Conservation (phyloP, 2,329 filamentous ascomycete genomes). For the Westerdykella sp. region DNA sequence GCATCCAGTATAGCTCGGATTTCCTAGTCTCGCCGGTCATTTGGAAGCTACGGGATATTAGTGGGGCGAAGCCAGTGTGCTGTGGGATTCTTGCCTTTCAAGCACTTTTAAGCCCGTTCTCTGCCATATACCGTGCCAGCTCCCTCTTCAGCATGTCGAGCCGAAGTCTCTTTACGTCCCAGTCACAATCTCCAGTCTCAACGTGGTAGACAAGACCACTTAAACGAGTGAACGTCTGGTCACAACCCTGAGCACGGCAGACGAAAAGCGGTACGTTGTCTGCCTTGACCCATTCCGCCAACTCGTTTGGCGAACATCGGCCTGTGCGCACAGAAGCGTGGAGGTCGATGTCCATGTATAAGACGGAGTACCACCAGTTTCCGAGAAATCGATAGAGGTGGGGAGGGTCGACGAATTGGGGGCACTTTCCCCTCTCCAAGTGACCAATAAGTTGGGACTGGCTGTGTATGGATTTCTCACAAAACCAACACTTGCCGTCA, state of each 20-base stretch:
- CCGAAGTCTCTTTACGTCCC: slow-evolving; percentile 21
- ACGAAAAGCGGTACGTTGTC: slow-evolving; percentile 25
- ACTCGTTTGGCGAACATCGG: slow-evolving; percentile 15
- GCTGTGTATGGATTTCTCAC: slow-evolving; percentile 17
- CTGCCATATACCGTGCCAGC: slow-evolving; percentile 2
- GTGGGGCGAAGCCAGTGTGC: too few species aligned
- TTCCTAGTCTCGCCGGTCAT: too few species aligned
- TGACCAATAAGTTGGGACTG: slow-evolving; percentile 26
- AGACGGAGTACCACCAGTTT: slow-evolving; percentile 29
- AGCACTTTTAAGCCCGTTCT: too few species aligned
- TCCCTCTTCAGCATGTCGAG: slow-evolving; percentile 18
- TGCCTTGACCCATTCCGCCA: slow-evolving; percentile 18
- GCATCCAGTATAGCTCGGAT: too few species aligned
- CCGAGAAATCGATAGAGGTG: slow-evolving; percentile 20
- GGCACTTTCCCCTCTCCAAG: slow-evolving; percentile 58
- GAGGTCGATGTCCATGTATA: slow-evolving; percentile 33
- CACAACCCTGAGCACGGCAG: slow-evolving; percentile 21
- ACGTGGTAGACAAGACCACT: slow-evolving; percentile 25
- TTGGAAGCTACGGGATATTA: too few species aligned
- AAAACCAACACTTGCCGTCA: slow-evolving; percentile 22
- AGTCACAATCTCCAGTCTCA: slow-evolving; percentile 23
- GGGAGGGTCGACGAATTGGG: slow-evolving; percentile 55
- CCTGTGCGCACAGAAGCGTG: slow-evolving; percentile 26
- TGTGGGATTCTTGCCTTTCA: too few species aligned
- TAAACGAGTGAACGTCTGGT: slow-evolving; percentile 20